Conservation (phyloP, 345 rosid species). For the Boechera retrofracta region DNA sequence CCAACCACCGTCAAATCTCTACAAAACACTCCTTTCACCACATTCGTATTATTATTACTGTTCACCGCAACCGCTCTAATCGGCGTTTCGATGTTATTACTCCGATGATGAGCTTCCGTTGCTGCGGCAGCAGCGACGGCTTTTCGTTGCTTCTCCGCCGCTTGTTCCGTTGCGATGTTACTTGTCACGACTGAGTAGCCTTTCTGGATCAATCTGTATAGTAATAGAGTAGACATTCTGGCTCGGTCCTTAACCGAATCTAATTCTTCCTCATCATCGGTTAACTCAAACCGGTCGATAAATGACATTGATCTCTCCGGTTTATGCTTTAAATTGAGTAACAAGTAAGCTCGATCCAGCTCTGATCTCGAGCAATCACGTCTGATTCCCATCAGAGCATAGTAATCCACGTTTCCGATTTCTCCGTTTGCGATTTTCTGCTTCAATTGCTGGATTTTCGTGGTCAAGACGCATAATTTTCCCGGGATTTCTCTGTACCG, state of each 20-base stretch:
- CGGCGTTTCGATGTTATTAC: conserved; percentile 35
- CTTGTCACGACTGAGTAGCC: conserved; percentile 72
- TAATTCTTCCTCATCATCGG: conserved; percentile 71
- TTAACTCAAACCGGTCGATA: conserved; percentile 81
- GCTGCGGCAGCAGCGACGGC: conserved; percentile 26
- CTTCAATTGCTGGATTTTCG: conserved; percentile 72
- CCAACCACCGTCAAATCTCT: conserved; percentile 84
- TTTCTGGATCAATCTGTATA: conserved; percentile 86
- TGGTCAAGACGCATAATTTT: conserved; percentile 68
- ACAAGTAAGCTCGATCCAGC: conserved; percentile 85
- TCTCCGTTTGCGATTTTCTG: conserved; percentile 79
- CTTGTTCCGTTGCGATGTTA: conserved; percentile 75
- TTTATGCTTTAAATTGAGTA: conserved; percentile 82
- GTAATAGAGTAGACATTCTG: conserved; percentile 76
- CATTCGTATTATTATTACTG: conserved; percentile 44
- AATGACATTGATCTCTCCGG: conserved; percentile 85
- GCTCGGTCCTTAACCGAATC: conserved; percentile 83
- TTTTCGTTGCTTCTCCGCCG: conserved; percentile 64
- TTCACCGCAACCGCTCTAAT: conserved; percentile 9
- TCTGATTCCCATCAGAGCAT: conserved; percentile 77
- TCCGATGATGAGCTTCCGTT: conserved; percentile 35
- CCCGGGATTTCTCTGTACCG: conserved; percentile 92
- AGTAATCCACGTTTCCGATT: conserved; percentile 82
- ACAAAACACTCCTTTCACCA: conserved; percentile 88
- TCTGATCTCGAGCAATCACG: conserved; percentile 95